Conservation (phyloP, 176 grass and related monocot species). For the Melocanna baccifera region DNA sequence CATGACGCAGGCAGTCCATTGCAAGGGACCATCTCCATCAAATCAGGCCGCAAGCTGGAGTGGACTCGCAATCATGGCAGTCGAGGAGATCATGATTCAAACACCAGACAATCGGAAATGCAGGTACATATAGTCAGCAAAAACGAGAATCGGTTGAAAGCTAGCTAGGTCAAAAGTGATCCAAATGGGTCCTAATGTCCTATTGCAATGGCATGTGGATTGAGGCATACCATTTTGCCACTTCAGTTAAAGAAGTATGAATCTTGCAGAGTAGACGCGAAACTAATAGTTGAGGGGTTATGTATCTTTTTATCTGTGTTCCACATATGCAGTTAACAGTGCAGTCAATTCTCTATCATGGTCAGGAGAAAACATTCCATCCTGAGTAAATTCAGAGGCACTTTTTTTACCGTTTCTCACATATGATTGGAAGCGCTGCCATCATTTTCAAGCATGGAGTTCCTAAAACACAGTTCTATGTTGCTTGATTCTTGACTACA, state of each 20-base stretch:
- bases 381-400: neutral
- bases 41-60: slow-evolving; percentile 7
- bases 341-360: neutral
- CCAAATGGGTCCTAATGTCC: neutral
- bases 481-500: neutral
- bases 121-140: neutral
- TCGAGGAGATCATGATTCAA: neutral
- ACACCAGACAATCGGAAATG: neutral
- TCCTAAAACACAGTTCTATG: neutral
- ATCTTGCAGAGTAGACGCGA: neutral
- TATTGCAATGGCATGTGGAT: neutral
- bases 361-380: neutral
- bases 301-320: neutral
- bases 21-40: slow-evolving; percentile 29
- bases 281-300: neutral
- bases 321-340: neutral
- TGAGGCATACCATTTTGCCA: neutral
- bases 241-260: neutral
- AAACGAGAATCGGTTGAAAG: neutral
- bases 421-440: neutral
- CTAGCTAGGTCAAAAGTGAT: neutral
- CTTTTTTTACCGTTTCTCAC: neutral
- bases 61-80: slow-evolving; percentile 23
- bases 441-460: neutral
- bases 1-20: neutral